These are phyloP conservation scores for Yamadazyma sp. DNA, from an alignment of 805 yeast genomes.

Conservation along the genomic window DNA sequence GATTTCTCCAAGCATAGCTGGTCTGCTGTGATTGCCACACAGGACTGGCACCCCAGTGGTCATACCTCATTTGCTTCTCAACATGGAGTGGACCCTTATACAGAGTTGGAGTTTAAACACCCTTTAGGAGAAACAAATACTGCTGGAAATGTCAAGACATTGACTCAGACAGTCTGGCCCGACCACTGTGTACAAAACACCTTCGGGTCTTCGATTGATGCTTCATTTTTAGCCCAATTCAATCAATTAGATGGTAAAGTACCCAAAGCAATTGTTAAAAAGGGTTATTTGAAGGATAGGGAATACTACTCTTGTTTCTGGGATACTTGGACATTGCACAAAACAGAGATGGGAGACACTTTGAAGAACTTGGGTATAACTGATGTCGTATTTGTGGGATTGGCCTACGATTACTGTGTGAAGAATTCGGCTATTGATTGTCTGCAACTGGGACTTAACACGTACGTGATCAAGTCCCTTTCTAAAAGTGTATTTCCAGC, in stretches of 20 bases:
- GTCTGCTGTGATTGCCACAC: slow-evolving; percentile 67
- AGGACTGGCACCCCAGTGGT: slow-evolving; percentile 84
- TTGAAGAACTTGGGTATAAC: slow-evolving; percentile 49
- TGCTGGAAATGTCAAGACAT: slow-evolving; percentile 23
- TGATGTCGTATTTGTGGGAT: slow-evolving; percentile 71
- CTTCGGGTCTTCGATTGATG: slow-evolving; percentile 63
- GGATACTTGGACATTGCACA: slow-evolving; percentile 72
- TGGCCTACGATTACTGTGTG: slow-evolving; percentile 89
- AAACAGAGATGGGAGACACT: slow-evolving; percentile 60
- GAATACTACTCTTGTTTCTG: slow-evolving; percentile 88
- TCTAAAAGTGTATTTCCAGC: slow-evolving; percentile 57
- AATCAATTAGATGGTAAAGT: slow-evolving; percentile 31
- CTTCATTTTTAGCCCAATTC: slow-evolving; percentile 42
- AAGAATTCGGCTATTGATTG: slow-evolving; percentile 73
- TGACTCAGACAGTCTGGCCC: slow-evolving; percentile 73
- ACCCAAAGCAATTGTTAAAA: slow-evolving; percentile 47
- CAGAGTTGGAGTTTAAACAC: slow-evolving; percentile 46
- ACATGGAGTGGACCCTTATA: slow-evolving; percentile 54
- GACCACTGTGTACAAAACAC: slow-evolving; percentile 82
- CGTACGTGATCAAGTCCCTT: slow-evolving; percentile 59
- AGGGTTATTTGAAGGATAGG: slow-evolving; percentile 69
- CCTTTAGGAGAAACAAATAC: slow-evolving; percentile 42
- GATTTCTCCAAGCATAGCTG: slow-evolving; percentile 44
- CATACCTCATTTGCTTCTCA: slow-evolving; percentile 83
- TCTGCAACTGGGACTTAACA: slow-evolving; percentile 56